Conservation (phyloP, 768 basidiomycete genomes). For the Nidula microcarpa region DNA sequence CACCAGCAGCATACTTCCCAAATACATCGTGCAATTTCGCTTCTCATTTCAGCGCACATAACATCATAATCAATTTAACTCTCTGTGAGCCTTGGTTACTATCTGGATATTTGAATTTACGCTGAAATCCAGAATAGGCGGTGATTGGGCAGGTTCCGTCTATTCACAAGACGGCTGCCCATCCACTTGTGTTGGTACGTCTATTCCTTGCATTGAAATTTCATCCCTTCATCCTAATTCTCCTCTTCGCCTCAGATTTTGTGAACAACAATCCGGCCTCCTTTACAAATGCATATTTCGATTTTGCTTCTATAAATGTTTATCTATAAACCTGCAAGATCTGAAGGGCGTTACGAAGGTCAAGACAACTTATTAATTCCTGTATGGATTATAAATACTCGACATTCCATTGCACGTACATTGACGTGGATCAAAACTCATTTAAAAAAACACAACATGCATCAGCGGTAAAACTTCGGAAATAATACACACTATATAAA, state of each 20-base stretch:
- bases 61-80: conserved; percentile 59
- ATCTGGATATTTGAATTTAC: neutral
- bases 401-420: too few species aligned
- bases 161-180: conserved; percentile 49
- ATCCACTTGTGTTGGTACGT: conserved; percentile 46
- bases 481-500: too few species aligned
- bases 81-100: conserved; percentile 22
- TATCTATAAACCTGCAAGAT: conserved; percentile 14
- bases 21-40: conserved; percentile 55
- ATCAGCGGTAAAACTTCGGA: too few species aligned
- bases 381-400: too few species aligned
- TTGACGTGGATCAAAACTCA: too few species aligned
- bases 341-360: too few species aligned
- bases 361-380: too few species aligned
- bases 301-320: conserved; percentile 49
- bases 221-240: neutral
- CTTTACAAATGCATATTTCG: conserved; percentile 63
- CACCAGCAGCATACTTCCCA: conserved; percentile 57
- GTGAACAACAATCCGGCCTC: conserved; percentile 59
- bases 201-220: conserved; percentile 1
- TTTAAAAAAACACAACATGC: too few species aligned
- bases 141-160: conserved; percentile 53
- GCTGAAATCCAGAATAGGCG: conserved; percentile 22
- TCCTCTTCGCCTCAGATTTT: conserved; percentile 31
- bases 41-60: conserved; percentile 50